Base-by-base conservation (phyloP, 306 rosid species). In the Cercis canadensis region DNA sequence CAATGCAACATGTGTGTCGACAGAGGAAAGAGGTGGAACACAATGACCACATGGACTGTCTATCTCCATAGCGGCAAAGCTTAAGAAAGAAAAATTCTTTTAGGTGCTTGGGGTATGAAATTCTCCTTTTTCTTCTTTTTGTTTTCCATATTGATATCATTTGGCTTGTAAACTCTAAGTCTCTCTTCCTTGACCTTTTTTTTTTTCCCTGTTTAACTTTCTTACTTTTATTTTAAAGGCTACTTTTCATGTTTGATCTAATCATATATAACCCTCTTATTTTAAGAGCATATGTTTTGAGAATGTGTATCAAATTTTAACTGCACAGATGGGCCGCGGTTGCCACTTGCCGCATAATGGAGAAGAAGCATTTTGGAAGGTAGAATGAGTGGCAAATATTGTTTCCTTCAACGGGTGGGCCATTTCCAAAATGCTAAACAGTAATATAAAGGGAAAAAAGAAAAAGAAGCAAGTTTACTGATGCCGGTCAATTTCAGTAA, bases 31-130 rank as follows among this genome's bases (percentile, higher is more conserved):
- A 67, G 43, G 78, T 8, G 44, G 84, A 82, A 69, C 84, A 52
- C 77, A 75, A 78, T 62, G 69, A 58, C 71, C 89, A 82, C 86
- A 81, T 85, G 88, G 76, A 76, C 11, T 75, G 85, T 87, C 73
- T 53, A 78, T 53, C 65, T 62, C 70, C 78, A 65, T 19, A 19
- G 51, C 13, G 31, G 24, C 73, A 72, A 67, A 67, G 61, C 41
- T 57, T 2, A 51, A 8, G 11, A 5, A 31, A 31, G 24, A 32
- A 50, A 10, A 31, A 0, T 39, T 40, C 34, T 13, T 31, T 32
- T 60, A 43, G 65, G 8, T 52, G 60, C 45, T 50, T 39, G 11
- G 11, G 19, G 57, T 46, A 40, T 50, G 33, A 62, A 49, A 34
- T 19, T 65, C 2, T 14, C 12, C 16, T 63, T 60, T 19, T 31